Evolutionary conservation across 129 eudicot species (phyloP).

Genomic region (Artemisia tridentata): DNA sequence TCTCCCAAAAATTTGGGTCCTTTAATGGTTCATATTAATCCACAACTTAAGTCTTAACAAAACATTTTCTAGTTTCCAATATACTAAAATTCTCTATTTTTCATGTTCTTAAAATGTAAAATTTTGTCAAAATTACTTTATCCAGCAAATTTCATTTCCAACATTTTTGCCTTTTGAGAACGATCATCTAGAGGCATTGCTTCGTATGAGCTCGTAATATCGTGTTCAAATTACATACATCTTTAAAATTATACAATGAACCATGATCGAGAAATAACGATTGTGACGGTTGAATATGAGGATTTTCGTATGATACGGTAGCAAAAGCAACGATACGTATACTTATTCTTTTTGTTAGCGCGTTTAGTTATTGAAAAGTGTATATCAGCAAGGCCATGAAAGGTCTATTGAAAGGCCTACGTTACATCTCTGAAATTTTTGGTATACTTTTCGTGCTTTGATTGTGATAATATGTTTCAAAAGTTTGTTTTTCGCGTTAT

Average conservation of each 20-base stretch:
- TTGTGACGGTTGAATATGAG: constrained; percentile 9
- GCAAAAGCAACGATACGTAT: background rate
- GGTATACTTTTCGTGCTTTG: constrained; percentile 12
- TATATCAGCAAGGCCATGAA: constrained; percentile 36
- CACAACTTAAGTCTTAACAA: constrained; percentile 21
- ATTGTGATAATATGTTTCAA: background rate
- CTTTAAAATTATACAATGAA: background rate
- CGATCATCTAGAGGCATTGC: constrained; percentile 15
- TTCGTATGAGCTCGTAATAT: constrained; percentile 16
- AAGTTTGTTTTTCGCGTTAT: background rate
- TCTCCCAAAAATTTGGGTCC: constrained; percentile 22
- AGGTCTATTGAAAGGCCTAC: constrained; percentile 51
- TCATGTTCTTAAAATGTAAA: constrained; percentile 8
- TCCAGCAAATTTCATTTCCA: constrained; percentile 11
- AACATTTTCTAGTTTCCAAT: constrained; percentile 30
- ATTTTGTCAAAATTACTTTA: constrained; percentile 19
- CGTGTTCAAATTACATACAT: background rate
- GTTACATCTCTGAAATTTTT: constrained; percentile 44
- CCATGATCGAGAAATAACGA: background rate
- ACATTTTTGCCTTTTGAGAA: background rate
- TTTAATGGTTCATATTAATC: constrained; percentile 31
- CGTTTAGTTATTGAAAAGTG: background rate
- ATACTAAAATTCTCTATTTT: constrained; percentile 16
- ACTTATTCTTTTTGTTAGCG: constrained; percentile 14
- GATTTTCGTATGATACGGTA: constrained; percentile 8